Evolutionary conservation across 164 flowering plant genomes (phyloP).

Genomic region (Vitis cinerea): DNA sequence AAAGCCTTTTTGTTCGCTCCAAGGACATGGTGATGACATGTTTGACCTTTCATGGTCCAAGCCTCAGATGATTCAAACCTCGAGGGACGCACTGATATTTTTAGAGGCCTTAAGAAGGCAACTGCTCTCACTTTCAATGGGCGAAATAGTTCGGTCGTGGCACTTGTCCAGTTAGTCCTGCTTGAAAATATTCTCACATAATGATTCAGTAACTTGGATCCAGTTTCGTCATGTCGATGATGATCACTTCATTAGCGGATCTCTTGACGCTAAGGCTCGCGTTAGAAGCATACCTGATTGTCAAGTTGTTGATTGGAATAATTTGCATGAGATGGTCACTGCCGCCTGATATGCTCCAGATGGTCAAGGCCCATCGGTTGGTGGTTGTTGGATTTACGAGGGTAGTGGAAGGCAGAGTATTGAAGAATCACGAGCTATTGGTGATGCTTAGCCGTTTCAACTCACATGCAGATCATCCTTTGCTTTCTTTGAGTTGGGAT

Average conservation of each 20-base stretch:
- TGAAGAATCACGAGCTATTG: conserved; percentile 28
- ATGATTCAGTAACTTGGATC: conserved; percentile 99
- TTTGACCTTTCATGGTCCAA: too few relatives aligned
- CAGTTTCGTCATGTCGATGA: conserved; percentile 98
- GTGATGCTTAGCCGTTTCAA: conserved; percentile 43
- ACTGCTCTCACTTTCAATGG: conserved; percentile 98
- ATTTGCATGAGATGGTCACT: conserved; percentile 98
- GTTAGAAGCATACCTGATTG: conserved; percentile 97
- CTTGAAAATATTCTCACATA: conserved; percentile 88
- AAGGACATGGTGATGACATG: too few relatives aligned
- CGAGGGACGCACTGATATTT: not conserved
- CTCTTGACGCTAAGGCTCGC: conserved; percentile 95
- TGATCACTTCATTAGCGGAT: conserved; percentile 96
- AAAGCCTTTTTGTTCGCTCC: too few relatives aligned
- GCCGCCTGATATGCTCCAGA: conserved; percentile 98
- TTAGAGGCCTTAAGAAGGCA: conserved; percentile 28
- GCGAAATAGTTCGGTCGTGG: conserved; percentile 97
- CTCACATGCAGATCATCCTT: conserved; percentile 71
- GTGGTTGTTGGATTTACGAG: too few relatives aligned
- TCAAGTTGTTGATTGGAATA: conserved; percentile 95
- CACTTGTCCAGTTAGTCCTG: conserved; percentile 78
- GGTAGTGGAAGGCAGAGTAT: too few relatives aligned
- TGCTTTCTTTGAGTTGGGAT: conserved; percentile 49
- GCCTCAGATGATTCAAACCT: not conserved
- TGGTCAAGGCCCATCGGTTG: conserved; percentile 44